phyloP scores from a whole-genome alignment of 352 stramenopile species.

The Pythium graminicola region DNA sequence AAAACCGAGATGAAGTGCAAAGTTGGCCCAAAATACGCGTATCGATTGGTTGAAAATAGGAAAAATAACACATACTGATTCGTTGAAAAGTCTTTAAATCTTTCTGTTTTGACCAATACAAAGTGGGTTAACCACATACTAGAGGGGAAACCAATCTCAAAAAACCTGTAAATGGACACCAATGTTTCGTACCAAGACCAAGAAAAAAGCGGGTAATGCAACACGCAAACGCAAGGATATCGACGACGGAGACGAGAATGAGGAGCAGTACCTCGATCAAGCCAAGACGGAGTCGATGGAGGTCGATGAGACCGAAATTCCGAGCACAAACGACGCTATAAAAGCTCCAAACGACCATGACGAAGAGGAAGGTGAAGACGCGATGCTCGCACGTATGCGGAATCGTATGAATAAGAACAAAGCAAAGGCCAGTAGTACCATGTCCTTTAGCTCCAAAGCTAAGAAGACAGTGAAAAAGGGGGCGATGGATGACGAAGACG shows the following conservation, averaged over 20 bases:
- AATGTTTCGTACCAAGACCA: slow-evolving; percentile 42
- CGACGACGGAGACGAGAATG: slow-evolving; percentile 14
- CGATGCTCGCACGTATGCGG: slow-evolving; percentile 32
- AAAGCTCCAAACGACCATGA: neutral
- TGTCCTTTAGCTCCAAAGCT: slow-evolving; percentile 39
- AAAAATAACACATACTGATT: neutral
- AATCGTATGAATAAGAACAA: slow-evolving; percentile 22
- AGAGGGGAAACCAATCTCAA: neutral
- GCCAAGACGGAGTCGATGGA: slow-evolving; percentile 9
- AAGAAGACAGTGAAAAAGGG: slow-evolving; percentile 2
- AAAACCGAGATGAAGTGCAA: too few species aligned
- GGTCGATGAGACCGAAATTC: slow-evolving; percentile 5
- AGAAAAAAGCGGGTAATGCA: slow-evolving; percentile 20
- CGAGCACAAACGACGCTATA: neutral
- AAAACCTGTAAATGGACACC: neutral
- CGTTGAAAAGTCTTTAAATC: neutral
- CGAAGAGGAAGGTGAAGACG: slow-evolving; percentile 12
- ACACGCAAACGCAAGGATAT: slow-evolving; percentile 30
- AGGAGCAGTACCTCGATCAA: neutral
- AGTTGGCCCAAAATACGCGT: too few species aligned
- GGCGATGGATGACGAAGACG: neutral
- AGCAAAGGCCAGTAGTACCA: slow-evolving; percentile 12
- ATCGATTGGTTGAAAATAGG: slow-evolving; percentile 4
- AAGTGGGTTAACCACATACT: neutral
- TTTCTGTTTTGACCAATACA: slow-evolving; percentile 6